Evolutionary conservation across 2,329 filamentous ascomycete species (phyloP).

Genomic region (Botryotinia globosa): DNA sequence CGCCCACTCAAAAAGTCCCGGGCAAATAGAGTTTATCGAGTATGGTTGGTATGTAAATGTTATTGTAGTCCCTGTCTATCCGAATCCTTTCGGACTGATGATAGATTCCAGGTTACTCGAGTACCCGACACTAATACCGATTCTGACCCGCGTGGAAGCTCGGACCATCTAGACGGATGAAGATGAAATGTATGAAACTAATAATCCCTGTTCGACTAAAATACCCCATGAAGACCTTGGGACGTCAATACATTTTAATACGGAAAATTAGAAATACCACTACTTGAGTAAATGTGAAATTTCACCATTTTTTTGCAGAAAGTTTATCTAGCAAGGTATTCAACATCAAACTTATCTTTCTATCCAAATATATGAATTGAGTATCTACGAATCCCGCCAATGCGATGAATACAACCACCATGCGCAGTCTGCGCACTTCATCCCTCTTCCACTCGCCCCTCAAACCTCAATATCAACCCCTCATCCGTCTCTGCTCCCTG

Average conservation of each 20-base stretch:
- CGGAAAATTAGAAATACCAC: constrained; percentile 18
- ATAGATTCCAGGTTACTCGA: too few species aligned
- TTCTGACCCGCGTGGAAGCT: neutral
- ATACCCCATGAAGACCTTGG: constrained; percentile 7
- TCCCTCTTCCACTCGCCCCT: constrained; percentile 22
- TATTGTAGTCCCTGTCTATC: neutral
- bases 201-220: neutral
- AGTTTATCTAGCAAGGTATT: neutral
- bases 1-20: neutral
- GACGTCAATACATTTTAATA: neutral
- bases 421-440: constrained; percentile 33
- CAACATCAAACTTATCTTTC: neutral
- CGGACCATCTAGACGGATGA: neutral
- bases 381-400: constrained; percentile 13
- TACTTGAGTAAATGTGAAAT: neutral
- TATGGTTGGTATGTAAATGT: neutral
- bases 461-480: constrained; percentile 40
- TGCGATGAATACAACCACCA: constrained; percentile 32
- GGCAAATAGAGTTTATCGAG: neutral
- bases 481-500: constrained; percentile 37
- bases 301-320: neutral
- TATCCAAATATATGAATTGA: neutral
- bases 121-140: neutral
- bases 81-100: neutral
- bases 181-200: neutral